phyloP scores from a whole-genome alignment of 352 stramenopile species.

The Phytophthora ohioensis region DNA sequence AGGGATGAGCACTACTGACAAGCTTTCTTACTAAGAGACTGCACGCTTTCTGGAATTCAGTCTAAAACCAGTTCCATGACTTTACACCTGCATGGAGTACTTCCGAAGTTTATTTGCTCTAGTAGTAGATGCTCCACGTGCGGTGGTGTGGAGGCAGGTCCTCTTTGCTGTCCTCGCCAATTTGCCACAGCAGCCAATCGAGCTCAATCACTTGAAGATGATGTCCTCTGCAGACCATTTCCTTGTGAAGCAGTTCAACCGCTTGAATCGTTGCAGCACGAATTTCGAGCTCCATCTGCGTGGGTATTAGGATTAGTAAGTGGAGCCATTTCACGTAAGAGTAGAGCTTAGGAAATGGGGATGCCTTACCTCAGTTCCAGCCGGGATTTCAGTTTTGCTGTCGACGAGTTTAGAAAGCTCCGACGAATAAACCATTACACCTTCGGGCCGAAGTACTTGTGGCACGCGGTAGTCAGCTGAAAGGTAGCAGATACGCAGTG shows the following conservation, averaged over 20 bases:
- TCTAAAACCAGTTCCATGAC: no score
- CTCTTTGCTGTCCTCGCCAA: slow-evolving; percentile 82
- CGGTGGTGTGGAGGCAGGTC: slow-evolving; percentile 83
- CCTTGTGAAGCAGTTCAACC: slow-evolving; percentile 73
- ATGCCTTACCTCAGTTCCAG: slow-evolving; percentile 65
- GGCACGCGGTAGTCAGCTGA: slow-evolving; percentile 90
- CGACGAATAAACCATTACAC: slow-evolving; percentile 70
- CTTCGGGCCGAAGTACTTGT: slow-evolving; percentile 76
- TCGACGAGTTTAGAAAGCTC: slow-evolving; percentile 61
- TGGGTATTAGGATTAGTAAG: slow-evolving; percentile 1
- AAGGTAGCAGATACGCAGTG: neutral
- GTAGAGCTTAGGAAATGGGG: no score
- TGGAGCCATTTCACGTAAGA: no score
- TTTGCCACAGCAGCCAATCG: slow-evolving; percentile 91
- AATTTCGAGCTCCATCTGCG: slow-evolving; percentile 86
- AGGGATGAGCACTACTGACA: no score
- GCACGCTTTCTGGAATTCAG: no score
- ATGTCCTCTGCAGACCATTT: slow-evolving; percentile 44
- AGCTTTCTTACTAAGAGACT: no score
- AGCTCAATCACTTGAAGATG: slow-evolving; percentile 80
- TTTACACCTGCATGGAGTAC: no score
- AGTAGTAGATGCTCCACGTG: slow-evolving; percentile 90
- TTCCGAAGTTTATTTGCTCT: neutral
- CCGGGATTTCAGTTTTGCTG: slow-evolving; percentile 60
- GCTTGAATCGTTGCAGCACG: slow-evolving; percentile 85